A percentile compares a stretch with the other conserved stretches of the same genome.
Evolutionary conservation across 1,284 basidiomycete species (phyloP).

Genomic region (Sporisorium sorghi): DNA sequence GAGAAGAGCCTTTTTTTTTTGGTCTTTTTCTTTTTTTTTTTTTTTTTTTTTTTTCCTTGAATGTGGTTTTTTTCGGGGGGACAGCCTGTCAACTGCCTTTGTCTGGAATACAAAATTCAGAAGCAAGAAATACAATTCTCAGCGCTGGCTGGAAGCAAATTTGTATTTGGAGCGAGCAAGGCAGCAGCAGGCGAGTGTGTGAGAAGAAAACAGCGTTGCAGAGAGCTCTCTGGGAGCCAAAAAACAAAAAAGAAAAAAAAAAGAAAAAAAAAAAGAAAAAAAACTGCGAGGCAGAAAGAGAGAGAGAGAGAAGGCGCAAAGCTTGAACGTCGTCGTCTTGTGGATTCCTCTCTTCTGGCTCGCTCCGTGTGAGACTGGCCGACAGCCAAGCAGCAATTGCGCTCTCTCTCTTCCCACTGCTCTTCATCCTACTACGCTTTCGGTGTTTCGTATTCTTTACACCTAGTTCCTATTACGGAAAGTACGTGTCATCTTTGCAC

Average conservation of each 20-base stretch:
- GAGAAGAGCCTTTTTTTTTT: not conserved
- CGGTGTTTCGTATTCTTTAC: slow-evolving; percentile 39
- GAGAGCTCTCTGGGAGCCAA: too few species aligned
- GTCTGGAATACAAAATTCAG: not conserved
- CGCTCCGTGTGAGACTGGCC: slow-evolving; percentile 12
- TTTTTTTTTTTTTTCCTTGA: not conserved
- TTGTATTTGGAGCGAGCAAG: slow-evolving; percentile 6
- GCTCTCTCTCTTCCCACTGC: slow-evolving; percentile 1
- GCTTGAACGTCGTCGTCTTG: slow-evolving; percentile 8
- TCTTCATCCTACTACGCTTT: slow-evolving; percentile 21
- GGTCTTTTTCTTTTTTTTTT: not conserved
- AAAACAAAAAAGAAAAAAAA: not conserved
- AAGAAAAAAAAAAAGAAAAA: slow-evolving; percentile 1
- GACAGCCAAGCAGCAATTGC: not conserved
- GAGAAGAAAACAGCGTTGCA: not conserved
- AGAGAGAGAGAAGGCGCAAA: slow-evolving; percentile 2
- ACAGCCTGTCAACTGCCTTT: slow-evolving; percentile 8
- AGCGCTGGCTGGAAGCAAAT: not conserved
- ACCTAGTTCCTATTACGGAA: slow-evolving; percentile 40
- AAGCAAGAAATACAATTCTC: not conserved
- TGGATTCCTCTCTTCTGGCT: not conserved
- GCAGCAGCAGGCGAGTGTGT: not conserved
- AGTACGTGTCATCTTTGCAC: slow-evolving; percentile 32
- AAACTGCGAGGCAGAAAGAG: not conserved
- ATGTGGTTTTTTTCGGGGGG: not conserved